Evolutionary conservation across 108 stramenopile species (phyloP).

Genomic region (Heterococcus sp.): DNA sequence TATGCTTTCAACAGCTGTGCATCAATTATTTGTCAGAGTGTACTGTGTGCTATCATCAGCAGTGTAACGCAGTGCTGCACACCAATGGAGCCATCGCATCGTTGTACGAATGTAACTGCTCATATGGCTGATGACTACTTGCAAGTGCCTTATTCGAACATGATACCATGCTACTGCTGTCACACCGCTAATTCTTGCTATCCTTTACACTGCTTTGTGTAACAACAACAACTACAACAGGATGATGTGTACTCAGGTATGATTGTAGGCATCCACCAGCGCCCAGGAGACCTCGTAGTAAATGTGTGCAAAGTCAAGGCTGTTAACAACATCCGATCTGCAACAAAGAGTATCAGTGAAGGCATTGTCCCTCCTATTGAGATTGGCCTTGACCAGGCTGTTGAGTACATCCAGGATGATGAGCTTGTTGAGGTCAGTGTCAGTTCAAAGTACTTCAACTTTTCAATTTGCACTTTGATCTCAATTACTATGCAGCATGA

Average conservation of each 20-base stretch:
- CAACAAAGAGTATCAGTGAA: slow-evolving; percentile 86
- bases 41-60: too few species aligned
- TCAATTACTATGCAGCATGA: too few species aligned
- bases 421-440: slow-evolving; percentile 46
- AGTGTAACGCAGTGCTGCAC: too few species aligned
- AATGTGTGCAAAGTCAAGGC: slow-evolving; percentile 94
- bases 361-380: slow-evolving; percentile 83
- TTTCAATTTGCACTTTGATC: too few species aligned
- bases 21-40: too few species aligned
- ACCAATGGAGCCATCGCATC: too few species aligned
- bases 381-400: slow-evolving; percentile 88
- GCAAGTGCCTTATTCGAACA: too few species aligned
- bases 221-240: slow-evolving; percentile 11
- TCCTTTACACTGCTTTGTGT: slow-evolving; percentile 9
- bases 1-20: too few species aligned
- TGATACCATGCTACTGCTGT: too few species aligned
- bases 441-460: too few species aligned
- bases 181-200: neutral
- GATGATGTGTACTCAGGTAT: slow-evolving; percentile 44
- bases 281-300: slow-evolving; percentile 91
- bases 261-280: slow-evolving; percentile 91
- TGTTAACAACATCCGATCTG: slow-evolving; percentile 95
- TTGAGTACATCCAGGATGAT: slow-evolving; percentile 81
- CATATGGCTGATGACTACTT: too few species aligned
- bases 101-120: too few species aligned